These are phyloP conservation scores for Botrytis aclada DNA, from an alignment of 2,329 filamentous ascomycete species.

Conservation along the genomic window DNA sequence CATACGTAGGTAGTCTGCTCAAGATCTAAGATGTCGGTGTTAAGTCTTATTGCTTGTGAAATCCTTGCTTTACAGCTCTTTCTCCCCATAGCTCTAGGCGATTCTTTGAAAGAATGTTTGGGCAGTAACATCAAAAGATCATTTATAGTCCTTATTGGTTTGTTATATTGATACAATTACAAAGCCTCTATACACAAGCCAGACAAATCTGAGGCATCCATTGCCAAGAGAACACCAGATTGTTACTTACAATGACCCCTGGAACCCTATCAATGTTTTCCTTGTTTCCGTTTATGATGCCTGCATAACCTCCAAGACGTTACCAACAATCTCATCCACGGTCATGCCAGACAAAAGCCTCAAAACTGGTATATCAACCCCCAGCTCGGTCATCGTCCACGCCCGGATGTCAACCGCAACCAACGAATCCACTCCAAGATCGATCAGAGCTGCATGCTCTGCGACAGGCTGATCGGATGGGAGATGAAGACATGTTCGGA, in stretches of 20 bases:
- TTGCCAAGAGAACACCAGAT: not conserved
- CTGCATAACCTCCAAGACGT: not conserved
- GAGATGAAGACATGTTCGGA: constrained; percentile 19
- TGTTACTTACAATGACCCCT: not conserved
- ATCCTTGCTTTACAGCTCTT: not conserved
- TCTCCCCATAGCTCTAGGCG: not conserved
- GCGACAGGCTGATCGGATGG: not conserved
- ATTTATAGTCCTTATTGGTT: not conserved
- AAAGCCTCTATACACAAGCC: not conserved
- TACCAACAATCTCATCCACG: not conserved
- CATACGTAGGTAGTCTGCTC: not conserved
- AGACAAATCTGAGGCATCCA: not conserved
- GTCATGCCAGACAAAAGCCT: not conserved
- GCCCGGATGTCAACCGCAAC: not conserved
- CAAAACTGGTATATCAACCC: not conserved
- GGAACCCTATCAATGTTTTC: not conserved
- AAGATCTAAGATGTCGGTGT: not conserved
- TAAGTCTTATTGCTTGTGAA: not conserved
- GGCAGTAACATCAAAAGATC: not conserved
- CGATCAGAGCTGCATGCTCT: not conserved
- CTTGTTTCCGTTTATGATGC: not conserved
- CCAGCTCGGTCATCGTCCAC: not conserved
- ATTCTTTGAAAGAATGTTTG: not conserved
- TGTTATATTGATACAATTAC: not conserved
- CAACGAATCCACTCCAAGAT: not conserved